Evolutionary conservation across 2,329 filamentous ascomycete genomes (phyloP).

Genomic region (Beauveria scarabaeidicola): DNA sequence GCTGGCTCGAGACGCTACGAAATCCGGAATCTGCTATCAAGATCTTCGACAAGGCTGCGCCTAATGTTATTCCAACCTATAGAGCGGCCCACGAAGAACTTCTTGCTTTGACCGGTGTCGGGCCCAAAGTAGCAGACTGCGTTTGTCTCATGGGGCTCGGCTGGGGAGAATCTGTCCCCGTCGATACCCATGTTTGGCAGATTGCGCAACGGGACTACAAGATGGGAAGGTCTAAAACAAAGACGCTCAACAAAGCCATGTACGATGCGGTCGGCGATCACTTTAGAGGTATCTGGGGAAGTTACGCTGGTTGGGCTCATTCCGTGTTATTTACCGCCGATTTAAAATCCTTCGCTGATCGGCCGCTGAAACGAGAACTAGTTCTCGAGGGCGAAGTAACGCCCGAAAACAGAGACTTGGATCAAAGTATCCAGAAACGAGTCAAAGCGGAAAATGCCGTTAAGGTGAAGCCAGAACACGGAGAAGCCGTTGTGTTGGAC

Average conservation of each 20-base stretch:
- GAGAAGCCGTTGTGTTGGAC: background rate
- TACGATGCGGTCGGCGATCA: constrained; percentile 88
- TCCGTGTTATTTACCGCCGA: constrained; percentile 95
- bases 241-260: constrained; percentile 77
- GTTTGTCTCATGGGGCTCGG: constrained; percentile 93
- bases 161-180: constrained; percentile 90
- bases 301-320: constrained; percentile 94
- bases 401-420: background rate
- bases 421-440: constrained; percentile 17
- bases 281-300: constrained; percentile 83
- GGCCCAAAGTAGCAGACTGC: constrained; percentile 94
- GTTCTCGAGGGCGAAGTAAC: background rate
- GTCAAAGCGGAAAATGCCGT: constrained; percentile 13
- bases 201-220: constrained; percentile 95
- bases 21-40: constrained; percentile 63
- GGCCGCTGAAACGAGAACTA: constrained; percentile 19
- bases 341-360: constrained; percentile 72
- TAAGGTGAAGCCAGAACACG: background rate
- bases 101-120: constrained; percentile 74
- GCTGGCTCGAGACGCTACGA: constrained; percentile 69
- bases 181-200: constrained; percentile 98
- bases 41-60: constrained; percentile 30
- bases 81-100: constrained; percentile 72
- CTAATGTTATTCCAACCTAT: constrained; percentile 53
- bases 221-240: constrained; percentile 76